Base-by-base conservation (phyloP, 176 grass and related monocot species). In the Oryza punctata region DNA sequence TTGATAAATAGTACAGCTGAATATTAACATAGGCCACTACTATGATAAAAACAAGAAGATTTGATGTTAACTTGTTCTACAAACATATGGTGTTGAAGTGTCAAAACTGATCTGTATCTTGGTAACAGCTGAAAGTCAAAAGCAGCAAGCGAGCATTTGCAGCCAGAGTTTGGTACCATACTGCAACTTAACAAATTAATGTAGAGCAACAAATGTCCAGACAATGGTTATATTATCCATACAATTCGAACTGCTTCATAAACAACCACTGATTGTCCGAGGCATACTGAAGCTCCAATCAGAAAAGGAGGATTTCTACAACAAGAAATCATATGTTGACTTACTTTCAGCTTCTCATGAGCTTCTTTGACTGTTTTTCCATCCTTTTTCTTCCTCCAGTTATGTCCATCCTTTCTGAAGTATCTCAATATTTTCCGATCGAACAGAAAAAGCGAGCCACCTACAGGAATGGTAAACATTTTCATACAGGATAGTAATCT, bases 281-380 rank as follows among this genome's bases (percentile, higher is more conserved):
- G 65, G 16, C 43, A 35, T 59, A 24, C 32, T 72, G 29, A 35
- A 57, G 44, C 0, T 86, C 23, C 10, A 46, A 69, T 47, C 35
- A 25, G 6, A 49, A 77, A 74, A 86, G 25, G 9, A 63, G 63
- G 19, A 24, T 57, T 23, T 54, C 43, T n/a, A 52, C 13, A 16
- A 54, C 1, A 82, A 87, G 63, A 83, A 70, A 9, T 67, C 47
- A 50, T 16, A 26, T 73, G 73, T 79, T 86, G 12, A 88, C 88
- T 91, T 96, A 90, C 88, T 91, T 96, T 96, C 14, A 96, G 84
- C 81, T 92, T 96, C 82, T 96, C 94, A 66, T 96, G 94, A 69
- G 94, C 94, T 93, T 96, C 94, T 74, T 93, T 96, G 43, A 96
- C 86, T 69, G 94, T 96, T 64, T 91, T 96, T 76, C 91, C 94